phyloP scores from a whole-genome alignment of 2,329 filamentous ascomycete genomes.

The Phialophora tarda region DNA sequence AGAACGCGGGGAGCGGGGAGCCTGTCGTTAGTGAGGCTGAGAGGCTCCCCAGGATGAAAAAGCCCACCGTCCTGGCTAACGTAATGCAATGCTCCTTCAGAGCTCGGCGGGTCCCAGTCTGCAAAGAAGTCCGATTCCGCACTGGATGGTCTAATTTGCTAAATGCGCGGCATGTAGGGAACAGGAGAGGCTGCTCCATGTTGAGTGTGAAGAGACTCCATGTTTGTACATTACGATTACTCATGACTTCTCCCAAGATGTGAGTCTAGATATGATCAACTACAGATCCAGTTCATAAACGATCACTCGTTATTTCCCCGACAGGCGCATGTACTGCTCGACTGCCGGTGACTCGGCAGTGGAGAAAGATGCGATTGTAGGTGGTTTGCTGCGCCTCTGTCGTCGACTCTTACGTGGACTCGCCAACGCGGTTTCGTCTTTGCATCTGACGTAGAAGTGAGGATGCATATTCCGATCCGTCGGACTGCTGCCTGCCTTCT shows the following conservation, averaged over 20 bases:
- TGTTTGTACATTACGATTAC: background rate
- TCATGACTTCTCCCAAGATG: background rate
- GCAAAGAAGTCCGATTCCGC: constrained; percentile 4
- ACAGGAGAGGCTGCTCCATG: background rate
- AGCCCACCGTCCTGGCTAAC: background rate
- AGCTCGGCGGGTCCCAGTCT: background rate
- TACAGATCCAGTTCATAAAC: background rate
- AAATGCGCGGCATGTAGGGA: background rate
- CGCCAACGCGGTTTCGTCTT: constrained; percentile 19
- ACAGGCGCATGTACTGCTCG: constrained; percentile 17
- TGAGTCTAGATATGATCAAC: background rate
- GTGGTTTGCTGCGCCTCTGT: constrained; percentile 7
- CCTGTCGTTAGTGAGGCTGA: background rate
- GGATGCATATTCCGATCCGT: constrained; percentile 20
- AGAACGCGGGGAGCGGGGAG: constrained; percentile 1
- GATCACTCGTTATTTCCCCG: background rate
- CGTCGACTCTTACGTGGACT: constrained; percentile 1
- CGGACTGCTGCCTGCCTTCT: constrained; percentile 49
- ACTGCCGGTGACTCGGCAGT: constrained; percentile 12
- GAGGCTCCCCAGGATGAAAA: background rate
- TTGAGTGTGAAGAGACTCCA: background rate
- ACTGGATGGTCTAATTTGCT: background rate
- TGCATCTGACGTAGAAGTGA: constrained; percentile 34
- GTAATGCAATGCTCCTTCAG: background rate
- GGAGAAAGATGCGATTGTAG: constrained; percentile 10